These are phyloP conservation scores for Vaccinium corymbosum DNA, from an alignment of 148 eudicot species.

Conservation along the genomic window DNA sequence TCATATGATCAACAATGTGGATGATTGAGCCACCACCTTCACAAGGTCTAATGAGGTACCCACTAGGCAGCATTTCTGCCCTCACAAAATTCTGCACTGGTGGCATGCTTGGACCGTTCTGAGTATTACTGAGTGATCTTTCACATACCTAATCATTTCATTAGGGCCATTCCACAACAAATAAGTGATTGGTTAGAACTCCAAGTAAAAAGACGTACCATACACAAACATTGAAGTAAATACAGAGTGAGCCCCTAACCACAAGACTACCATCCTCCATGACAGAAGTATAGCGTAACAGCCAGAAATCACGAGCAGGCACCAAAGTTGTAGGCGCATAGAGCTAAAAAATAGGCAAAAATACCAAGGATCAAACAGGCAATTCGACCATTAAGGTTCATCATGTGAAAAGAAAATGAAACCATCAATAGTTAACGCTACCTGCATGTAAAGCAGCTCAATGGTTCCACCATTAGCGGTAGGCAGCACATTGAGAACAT, in stretches of 20 bases:
- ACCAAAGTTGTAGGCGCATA: conserved; percentile 98
- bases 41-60: conserved; percentile 77
- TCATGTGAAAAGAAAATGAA: not conserved
- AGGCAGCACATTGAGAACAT: conserved; percentile 93
- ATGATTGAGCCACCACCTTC: conserved; percentile 84
- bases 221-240: conserved; percentile 1
- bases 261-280: conserved; percentile 98
- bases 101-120: conserved; percentile 88
- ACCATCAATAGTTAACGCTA: conserved; percentile 12
- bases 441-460: conserved; percentile 99
- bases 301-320: conserved; percentile 95
- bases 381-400: not conserved
- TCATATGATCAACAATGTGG: conserved; percentile 80
- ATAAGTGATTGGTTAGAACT: not conserved
- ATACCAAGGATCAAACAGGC: not conserved
- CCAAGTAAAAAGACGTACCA: not conserved
- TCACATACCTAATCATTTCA: conserved; percentile 65
- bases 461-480: conserved; percentile 99
- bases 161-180: conserved; percentile 1
- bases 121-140: conserved; percentile 85
- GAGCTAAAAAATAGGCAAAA: conserved; percentile 42
- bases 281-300: conserved; percentile 85
- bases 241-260: conserved; percentile 36
- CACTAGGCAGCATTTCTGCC: conserved; percentile 80
- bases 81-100: conserved; percentile 67